Evolutionary conservation across 495 filamentous ascomycete species (phyloP).

Genomic region (Rhizodiscina lignyota): DNA sequence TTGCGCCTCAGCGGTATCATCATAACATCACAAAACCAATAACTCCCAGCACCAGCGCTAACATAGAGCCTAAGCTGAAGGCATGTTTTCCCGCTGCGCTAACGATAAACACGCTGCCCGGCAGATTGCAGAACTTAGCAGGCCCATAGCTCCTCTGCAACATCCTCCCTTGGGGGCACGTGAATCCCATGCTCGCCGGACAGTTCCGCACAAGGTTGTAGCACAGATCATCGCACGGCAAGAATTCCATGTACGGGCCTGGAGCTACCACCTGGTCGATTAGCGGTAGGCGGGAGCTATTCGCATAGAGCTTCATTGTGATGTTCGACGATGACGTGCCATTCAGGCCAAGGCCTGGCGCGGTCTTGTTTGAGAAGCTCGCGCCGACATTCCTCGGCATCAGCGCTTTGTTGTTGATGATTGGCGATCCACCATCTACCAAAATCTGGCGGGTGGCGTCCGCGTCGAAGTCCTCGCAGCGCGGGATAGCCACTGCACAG

Average conservation of each 20-base stretch:
- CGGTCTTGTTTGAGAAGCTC: slow-evolving; percentile 47
- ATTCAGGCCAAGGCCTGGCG: slow-evolving; percentile 5
- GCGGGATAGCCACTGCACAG: slow-evolving; percentile 80
- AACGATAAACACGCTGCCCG: no score
- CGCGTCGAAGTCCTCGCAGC: slow-evolving; percentile 67
- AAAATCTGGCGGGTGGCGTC: slow-evolving; percentile 9
- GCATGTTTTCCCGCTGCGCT: no score
- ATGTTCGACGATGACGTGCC: slow-evolving; percentile 2
- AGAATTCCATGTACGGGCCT: slow-evolving; percentile 84
- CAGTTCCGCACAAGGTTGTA: slow-evolving; percentile 70
- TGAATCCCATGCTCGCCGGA: slow-evolving; percentile 61
- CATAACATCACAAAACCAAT: no score
- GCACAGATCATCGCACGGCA: slow-evolving; percentile 75
- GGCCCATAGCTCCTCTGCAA: slow-evolving; percentile 50
- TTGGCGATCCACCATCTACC: slow-evolving; percentile 12
- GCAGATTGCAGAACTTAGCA: background rate
- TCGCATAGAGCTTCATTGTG: slow-evolving; percentile 3
- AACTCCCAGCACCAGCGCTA: no score
- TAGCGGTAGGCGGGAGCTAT: slow-evolving; percentile 34
- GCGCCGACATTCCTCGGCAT: slow-evolving; percentile 43
- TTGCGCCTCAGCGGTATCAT: no score
- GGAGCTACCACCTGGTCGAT: slow-evolving; percentile 61
- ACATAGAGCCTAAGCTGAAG: no score
- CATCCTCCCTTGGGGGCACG: slow-evolving; percentile 46
- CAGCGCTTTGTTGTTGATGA: slow-evolving; percentile 26